Conservation (phyloP, 2,329 filamentous ascomycete species). For the Sclerotinia spermophila region DNA sequence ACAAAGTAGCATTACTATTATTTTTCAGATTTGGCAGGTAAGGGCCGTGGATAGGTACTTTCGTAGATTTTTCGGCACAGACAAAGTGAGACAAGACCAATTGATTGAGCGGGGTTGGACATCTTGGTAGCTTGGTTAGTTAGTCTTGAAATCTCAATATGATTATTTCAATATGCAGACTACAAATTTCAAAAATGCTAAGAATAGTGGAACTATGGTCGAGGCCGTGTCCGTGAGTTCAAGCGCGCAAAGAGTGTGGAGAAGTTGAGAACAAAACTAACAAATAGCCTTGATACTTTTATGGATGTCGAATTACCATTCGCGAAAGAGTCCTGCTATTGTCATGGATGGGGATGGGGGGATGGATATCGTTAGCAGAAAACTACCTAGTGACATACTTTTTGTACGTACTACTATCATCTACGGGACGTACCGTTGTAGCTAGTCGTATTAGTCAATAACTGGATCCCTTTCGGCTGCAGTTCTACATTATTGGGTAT, state of each 20-base stretch:
- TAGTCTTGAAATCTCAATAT: not conserved
- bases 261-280: slow-evolving; percentile 15
- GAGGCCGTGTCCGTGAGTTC: slow-evolving; percentile 17
- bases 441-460: not conserved
- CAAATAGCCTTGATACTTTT: slow-evolving; percentile 3
- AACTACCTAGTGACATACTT: not conserved
- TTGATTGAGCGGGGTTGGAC: slow-evolving; percentile 15
- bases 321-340: not conserved
- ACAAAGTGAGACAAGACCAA: slow-evolving; percentile 5
- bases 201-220: slow-evolving; percentile 24
- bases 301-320: not conserved
- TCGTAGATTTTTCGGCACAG: slow-evolving; percentile 4
- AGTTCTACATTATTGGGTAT: not conserved
- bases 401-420: not conserved
- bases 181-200: slow-evolving; percentile 16
- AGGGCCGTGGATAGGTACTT: not conserved
- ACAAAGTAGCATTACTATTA: slow-evolving; percentile 18
- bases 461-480: not conserved
- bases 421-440: not conserved
- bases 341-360: too few relatives aligned
- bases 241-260: slow-evolving; percentile 12
- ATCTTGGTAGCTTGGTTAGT: slow-evolving; percentile 17
- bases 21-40: not conserved
- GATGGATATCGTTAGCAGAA: slow-evolving; percentile 4
- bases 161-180: slow-evolving; percentile 8